Conservation (phyloP, 371 early-diverging fungal genomes). For the Rhizomucor pusillus region DNA sequence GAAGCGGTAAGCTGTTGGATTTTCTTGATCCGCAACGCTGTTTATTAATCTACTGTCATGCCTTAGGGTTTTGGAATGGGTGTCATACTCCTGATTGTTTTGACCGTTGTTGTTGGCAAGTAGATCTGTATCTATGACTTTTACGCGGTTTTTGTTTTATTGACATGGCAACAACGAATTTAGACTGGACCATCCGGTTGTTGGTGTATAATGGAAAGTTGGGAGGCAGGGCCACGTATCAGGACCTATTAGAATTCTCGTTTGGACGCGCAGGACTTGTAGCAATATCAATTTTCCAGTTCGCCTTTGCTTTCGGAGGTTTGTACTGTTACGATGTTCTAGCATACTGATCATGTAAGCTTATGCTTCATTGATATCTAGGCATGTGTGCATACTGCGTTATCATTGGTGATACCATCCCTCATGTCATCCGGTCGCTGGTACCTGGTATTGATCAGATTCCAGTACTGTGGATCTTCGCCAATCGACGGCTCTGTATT, state of each 20-base stretch:
- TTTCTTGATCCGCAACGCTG: neutral
- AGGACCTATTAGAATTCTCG: slow-evolving; percentile 70
- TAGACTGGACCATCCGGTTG: slow-evolving; percentile 77
- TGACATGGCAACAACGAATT: neutral
- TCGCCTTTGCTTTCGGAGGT: slow-evolving; percentile 84
- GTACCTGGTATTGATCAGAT: slow-evolving; percentile 55
- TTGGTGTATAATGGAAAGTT: slow-evolving; percentile 69
- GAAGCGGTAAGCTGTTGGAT: slow-evolving; percentile 42
- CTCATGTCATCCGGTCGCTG: slow-evolving; percentile 67
- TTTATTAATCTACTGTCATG: neutral
- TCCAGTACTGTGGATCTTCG: slow-evolving; percentile 53
- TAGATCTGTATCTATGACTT: neutral
- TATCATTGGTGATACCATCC: slow-evolving; percentile 78
- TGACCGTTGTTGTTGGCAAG: slow-evolving; percentile 66
- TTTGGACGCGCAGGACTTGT: slow-evolving; percentile 72
- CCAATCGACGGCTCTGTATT: slow-evolving; percentile 57
- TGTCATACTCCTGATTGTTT: slow-evolving; percentile 51
- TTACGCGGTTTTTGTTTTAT: neutral
- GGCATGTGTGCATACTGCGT: slow-evolving; percentile 81
- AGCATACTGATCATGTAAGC: neutral
- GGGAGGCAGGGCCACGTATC: slow-evolving; percentile 71
- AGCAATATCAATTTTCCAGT: slow-evolving; percentile 74
- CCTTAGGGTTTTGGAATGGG: slow-evolving; percentile 62
- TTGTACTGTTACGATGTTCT: slow-evolving; percentile 9
- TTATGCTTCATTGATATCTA: slow-evolving; percentile 13